Evolutionary conservation across 2,329 filamentous ascomycete species (phyloP), one percentile per base, ranked within the genome.

Genomic region (Hirsutella thompsonii): DNA sequence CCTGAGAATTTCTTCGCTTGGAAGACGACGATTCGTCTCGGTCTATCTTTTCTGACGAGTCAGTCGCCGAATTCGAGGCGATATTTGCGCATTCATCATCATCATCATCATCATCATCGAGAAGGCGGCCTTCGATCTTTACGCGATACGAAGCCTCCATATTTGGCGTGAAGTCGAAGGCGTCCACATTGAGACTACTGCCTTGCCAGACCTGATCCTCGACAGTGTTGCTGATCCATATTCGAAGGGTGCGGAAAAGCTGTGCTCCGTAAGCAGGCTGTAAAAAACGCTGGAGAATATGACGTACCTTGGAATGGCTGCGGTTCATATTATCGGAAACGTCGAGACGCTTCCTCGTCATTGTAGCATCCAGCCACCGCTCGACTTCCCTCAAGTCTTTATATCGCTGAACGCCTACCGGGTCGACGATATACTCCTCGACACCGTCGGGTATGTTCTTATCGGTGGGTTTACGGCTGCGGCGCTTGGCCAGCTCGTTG

Each of bases 191-290:
- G 45, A 82, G 67, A 33, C 68, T 69, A 51, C 71, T 76, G 32
- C 70, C 73, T 63, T 98, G 92, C 92, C 92, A 96, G 26, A 83
- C 81, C 63, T 98, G 92, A 55, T 92, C 86, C 60, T 95, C 87
- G 28, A 82, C 87, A 1, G 88, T 94, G 62, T 98, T 98, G 54
- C 80, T 89, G 53, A 98, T 81, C 88, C 88, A 96, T 47, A 98
- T 76, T 46, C 90, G 83, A 61, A 98, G 70, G 3, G 87, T 94
- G 55, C 82, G 84, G 60, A 81, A 83, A 49, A 84, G 77, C 75
- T 86, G 5, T 20, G 14, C 10, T 20, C 6, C 30, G 42, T 56
- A 32, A 46, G 50, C 43, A 45, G 40, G 10, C n/a, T 21, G 14
- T 20, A 11, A 8, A 16, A 14, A 18, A 16, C 9, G n/a, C n/a